Evolutionary conservation across 140 eudicot genomes (phyloP), one percentile per base, ranked within the genome.

Genomic region (Senecio squalidus): DNA sequence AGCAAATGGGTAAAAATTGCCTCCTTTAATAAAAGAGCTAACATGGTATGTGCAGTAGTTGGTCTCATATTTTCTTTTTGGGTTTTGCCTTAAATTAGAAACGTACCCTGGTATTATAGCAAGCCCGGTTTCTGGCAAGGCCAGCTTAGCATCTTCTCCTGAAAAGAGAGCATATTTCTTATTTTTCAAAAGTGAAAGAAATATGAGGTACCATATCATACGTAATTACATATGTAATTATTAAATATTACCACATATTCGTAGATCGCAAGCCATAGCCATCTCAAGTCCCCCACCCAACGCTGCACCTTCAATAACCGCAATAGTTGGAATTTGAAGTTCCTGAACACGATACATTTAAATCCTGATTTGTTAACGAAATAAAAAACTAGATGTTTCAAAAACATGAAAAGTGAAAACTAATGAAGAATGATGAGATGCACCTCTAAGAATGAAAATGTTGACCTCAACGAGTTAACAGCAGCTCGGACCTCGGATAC

Each of bases 251-350:
- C 99, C 99, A 74, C 96, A 92, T 66, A 92, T 88, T 44, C 99
- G 95, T 45, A 92, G 89, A 74, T 92, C 99, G 29, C 99, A 92
- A 64, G 96, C 71, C 74, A 92, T 65, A 43, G 99, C 96, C 96
- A 92, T 87, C 70, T 92, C 99, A 40, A 92, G 73, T 52, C 99
- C 99, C 41, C 99, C 99, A 28, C 99, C 99, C 74, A 92, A 58
- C 52, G 99, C 96, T 62, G 87, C 89, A 82, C 99, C 99, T 82
- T 92, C 99, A 40, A 92, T 84, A 55, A 88, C 96, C 41, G 99
- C 99, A 55, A 92, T 84, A 33, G 96, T 79, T 69, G 99, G 99
- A 62, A 92, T 71, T 64, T 72, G 73, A 50, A 92, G 89, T 50
- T 69, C 95, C 98, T 92, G 75, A 18, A 70, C 28, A 69, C 30